Evolutionary conservation across 257 asterid species (phyloP), one percentile per base, ranked within the genome.

Genomic region (Verbena officinalis): DNA sequence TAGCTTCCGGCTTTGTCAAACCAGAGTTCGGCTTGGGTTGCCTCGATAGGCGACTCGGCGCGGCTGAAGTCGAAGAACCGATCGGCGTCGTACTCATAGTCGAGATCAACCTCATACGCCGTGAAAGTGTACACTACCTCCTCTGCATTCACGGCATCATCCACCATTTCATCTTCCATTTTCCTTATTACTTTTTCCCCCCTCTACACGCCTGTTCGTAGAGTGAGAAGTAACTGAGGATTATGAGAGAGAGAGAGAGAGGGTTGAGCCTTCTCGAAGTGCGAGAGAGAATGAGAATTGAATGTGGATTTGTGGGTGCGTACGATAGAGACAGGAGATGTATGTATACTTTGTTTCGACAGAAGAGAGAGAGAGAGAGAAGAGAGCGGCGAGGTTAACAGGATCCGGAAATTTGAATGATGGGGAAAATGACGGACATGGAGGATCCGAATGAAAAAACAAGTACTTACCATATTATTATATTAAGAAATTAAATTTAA

Each of bases 31-130:
- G 96, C 95, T 34, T 16, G 71, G 65, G 67, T 78, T 52, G 84
- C 83, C 75, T 84, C 89, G 7, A 70, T 64, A 4, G 76, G 62
- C 38, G 96, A 71, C 86, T 90, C 96, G 10, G 70, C 78, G 49
- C 73, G 78, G 58, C 72, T 56, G 67, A 94, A 94, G 64, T 90
- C 93, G 62, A 88, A 94, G 78, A 73, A 90, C 23, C 89, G 83
- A 36, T 80, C 86, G 1, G 99, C 97, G 69, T 94, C 97, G 65
- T 81, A 94, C 81, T 94, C 99, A 65, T 94, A 94, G 68, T 94
- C 96, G 16, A 90, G 79, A 69, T 94, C 99, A 81, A 94, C 76
- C 75, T 94, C 96, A 56, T 78, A 75, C 31, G 71, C 97, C 68
- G 88, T 84, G 78, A 87, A 90, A 33, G 67, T 74, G 66, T 81